A percentile compares a stretch with the other conserved stretches of the same genome.
These are phyloP conservation scores for Lichtheimia corymbifera DNA, from an alignment of 371 early-diverging fungal species.

Conservation along the genomic window DNA sequence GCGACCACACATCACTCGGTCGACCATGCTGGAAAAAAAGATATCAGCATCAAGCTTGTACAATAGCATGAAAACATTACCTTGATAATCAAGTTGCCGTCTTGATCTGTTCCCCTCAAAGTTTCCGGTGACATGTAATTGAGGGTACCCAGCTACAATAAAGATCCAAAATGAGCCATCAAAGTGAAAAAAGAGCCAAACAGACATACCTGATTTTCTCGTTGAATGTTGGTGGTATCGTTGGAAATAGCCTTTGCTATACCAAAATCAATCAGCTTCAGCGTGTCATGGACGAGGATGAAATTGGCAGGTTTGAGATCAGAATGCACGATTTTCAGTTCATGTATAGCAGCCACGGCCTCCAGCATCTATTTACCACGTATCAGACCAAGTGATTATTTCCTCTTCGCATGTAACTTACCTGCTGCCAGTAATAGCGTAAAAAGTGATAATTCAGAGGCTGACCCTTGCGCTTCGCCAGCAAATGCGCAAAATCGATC, in stretches of 20 bases:
- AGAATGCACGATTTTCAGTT: constrained; percentile 87
- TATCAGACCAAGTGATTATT: neutral
- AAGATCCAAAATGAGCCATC: neutral
- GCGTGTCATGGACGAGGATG: constrained; percentile 74
- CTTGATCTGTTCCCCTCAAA: constrained; percentile 42
- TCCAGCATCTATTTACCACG: constrained; percentile 75
- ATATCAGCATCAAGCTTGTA: neutral
- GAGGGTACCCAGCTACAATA: constrained; percentile 78
- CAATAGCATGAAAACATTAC: neutral
- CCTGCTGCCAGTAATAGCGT: constrained; percentile 84
- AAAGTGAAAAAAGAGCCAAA: neutral
- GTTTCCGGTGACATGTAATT: constrained; percentile 99
- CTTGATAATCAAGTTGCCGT: constrained; percentile 26
- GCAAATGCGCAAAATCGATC: constrained; percentile 80
- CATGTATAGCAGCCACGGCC: constrained; percentile 89
- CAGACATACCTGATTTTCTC: constrained; percentile 73
- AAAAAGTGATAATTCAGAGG: constrained; percentile 73
- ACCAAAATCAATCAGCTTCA: constrained; percentile 99
- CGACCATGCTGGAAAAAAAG: constrained; percentile 59
- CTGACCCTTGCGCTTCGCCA: constrained; percentile 55
- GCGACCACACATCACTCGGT: constrained; percentile 95
- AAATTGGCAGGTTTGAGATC: constrained; percentile 98
- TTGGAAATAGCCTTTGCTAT: constrained; percentile 93
- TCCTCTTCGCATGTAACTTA: constrained; percentile 15
- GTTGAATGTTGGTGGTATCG: constrained; percentile 94